Percentiles rank a stretch among this genome's conserved stretches.
phyloP scores from a whole-genome alignment of 371 early-diverging fungal genomes.

The Mortierella sp. region DNA sequence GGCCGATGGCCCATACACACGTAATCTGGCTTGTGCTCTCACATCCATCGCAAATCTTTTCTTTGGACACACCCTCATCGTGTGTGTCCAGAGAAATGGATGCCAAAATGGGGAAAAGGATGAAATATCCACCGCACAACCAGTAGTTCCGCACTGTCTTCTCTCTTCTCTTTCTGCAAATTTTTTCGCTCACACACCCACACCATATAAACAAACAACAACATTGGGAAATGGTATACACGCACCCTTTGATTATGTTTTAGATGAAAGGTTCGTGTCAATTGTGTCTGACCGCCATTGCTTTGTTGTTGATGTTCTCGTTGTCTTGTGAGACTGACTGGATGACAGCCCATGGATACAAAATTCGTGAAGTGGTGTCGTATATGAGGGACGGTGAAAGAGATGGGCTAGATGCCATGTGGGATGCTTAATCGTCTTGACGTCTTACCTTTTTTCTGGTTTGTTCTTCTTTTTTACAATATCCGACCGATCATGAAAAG shows the following conservation, averaged over 20 bases:
- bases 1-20: conserved; percentile 12
- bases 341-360: not conserved
- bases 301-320: not conserved
- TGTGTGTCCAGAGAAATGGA: not conserved
- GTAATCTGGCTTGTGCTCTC: not conserved
- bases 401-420: not conserved
- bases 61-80: not conserved
- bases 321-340: not conserved
- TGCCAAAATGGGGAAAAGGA: conserved; percentile 8
- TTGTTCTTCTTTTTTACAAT: not conserved
- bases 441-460: not conserved
- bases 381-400: not conserved
- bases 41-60: not conserved
- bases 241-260: not conserved
- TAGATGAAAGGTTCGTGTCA: not conserved
- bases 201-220: not conserved
- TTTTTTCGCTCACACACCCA: not conserved
- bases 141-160: conserved; percentile 6
- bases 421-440: not conserved
- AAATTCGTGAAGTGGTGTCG: not conserved
- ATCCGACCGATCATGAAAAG: not conserved
- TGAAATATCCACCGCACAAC: conserved; percentile 8
- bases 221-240: not conserved
- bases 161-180: not conserved
- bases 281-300: not conserved